Conservation (phyloP, 176 grass and related monocot species). For the Elaeis guineensis region DNA sequence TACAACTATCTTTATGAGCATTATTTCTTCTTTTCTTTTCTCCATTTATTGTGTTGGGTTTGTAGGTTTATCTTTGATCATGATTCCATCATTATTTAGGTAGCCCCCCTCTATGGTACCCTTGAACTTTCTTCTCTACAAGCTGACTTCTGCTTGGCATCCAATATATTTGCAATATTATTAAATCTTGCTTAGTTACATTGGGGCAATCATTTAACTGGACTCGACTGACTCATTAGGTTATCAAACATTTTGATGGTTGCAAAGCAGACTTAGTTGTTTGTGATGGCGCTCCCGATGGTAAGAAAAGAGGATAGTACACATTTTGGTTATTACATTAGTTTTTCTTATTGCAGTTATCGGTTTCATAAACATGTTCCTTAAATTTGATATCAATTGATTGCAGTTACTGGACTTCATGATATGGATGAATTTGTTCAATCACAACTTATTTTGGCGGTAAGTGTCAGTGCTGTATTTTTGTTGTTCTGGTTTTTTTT, state of each 20-base stretch:
- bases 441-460: slow-evolving; percentile 93
- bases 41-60: no score
- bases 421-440: slow-evolving; percentile 99
- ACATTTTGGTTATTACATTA: slow-evolving; percentile 6
- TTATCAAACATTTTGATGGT: slow-evolving; percentile 93
- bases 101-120: no score
- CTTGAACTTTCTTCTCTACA: no score
- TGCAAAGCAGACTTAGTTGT: slow-evolving; percentile 93
- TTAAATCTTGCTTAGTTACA: no score
- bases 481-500: not conserved
- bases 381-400: slow-evolving; percentile 1
- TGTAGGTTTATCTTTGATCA: no score
- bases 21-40: no score
- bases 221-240: slow-evolving; percentile 26
- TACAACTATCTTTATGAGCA: no score
- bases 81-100: no score
- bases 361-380: no score
- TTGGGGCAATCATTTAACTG: not conserved
- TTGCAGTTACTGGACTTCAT: slow-evolving; percentile 86
- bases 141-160: no score
- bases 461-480: slow-evolving; percentile 52
- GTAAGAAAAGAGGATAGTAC: slow-evolving; percentile 31
- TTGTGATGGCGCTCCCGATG: slow-evolving; percentile 87
- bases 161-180: no score
- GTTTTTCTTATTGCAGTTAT: no score